phyloP scores from a whole-genome alignment of 306 rosid genomes.

The Rubus parviflorus region DNA sequence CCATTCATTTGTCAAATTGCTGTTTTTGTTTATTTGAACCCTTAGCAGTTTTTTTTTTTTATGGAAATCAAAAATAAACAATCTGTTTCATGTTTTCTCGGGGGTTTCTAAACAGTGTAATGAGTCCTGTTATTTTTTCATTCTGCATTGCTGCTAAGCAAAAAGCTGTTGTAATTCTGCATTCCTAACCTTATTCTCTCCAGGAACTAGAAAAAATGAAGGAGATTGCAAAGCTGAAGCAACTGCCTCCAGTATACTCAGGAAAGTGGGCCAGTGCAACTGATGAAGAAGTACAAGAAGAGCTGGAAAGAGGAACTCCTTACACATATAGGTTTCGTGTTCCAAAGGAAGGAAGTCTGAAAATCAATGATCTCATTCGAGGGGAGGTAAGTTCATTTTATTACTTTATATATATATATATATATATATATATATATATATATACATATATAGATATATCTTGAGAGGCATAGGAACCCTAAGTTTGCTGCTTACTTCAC shows the following conservation, averaged over 20 bases:
- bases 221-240: conserved; percentile 70
- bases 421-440: neutral
- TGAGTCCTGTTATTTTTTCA: neutral
- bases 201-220: conserved; percentile 95
- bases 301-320: conserved; percentile 70
- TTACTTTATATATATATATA: neutral
- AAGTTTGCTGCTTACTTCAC: conserved; percentile 2
- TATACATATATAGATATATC: neutral
- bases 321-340: conserved; percentile 81
- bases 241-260: conserved; percentile 82
- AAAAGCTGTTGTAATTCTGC: neutral
- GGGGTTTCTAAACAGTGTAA: neutral
- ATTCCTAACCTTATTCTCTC: conserved; percentile 14
- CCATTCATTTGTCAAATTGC: neutral
- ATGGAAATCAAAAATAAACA: neutral
- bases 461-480: neutral
- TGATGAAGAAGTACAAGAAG: conserved; percentile 65
- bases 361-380: conserved; percentile 81
- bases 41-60: neutral
- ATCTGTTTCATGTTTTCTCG: neutral
- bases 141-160: neutral
- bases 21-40: neutral
- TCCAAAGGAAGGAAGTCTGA: conserved; percentile 73
- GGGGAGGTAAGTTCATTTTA: conserved; percentile 65
- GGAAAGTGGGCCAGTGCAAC: conserved; percentile 87